These are phyloP conservation scores for Radiomyces spectabilis DNA, from an alignment of 192 early-diverging fungal genomes.

Conservation along the genomic window DNA sequence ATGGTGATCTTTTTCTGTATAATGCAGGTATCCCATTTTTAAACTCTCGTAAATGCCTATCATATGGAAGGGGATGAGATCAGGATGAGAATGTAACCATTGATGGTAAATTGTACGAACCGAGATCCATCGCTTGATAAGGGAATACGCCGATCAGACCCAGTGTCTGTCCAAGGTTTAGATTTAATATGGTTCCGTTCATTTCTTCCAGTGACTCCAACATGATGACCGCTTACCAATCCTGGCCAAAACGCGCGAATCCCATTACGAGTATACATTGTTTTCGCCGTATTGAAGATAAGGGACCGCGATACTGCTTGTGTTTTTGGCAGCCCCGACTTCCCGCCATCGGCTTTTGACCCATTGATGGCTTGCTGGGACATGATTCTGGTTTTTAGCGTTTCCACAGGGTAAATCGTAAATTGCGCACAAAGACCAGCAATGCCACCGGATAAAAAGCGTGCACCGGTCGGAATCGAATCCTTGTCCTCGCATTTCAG, in stretches of 20 bases:
- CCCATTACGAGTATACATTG: slow-evolving; percentile 57
- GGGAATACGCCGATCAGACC: slow-evolving; percentile 64
- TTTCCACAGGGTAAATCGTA: slow-evolving; percentile 68
- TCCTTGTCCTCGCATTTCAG: slow-evolving; percentile 22
- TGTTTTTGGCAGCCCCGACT: too few species aligned
- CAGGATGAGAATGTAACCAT: too few species aligned
- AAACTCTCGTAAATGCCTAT: slow-evolving; percentile 66
- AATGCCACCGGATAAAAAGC: slow-evolving; percentile 65
- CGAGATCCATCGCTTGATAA: slow-evolving; percentile 62
- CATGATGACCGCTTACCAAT: slow-evolving; percentile 6
- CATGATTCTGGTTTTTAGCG: slow-evolving; percentile 69
- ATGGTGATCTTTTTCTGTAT: slow-evolving; percentile 24
- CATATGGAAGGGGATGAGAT: not conserved
- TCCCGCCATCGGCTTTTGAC: too few species aligned
- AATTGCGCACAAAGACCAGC: slow-evolving; percentile 66
- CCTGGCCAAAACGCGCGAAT: slow-evolving; percentile 53
- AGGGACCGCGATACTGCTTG: not conserved
- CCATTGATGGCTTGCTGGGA: slow-evolving; percentile 33
- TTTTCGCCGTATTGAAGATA: slow-evolving; percentile 37
- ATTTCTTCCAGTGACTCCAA: too few species aligned
- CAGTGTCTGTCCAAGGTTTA: slow-evolving; percentile 6
- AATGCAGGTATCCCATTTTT: slow-evolving; percentile 46
- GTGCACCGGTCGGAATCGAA: slow-evolving; percentile 22
- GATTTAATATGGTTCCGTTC: not conserved
- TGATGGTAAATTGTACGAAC: too few species aligned